These are phyloP conservation scores for Jackrogersella minutella DNA, from an alignment of 495 filamentous ascomycete genomes.

Conservation along the genomic window DNA sequence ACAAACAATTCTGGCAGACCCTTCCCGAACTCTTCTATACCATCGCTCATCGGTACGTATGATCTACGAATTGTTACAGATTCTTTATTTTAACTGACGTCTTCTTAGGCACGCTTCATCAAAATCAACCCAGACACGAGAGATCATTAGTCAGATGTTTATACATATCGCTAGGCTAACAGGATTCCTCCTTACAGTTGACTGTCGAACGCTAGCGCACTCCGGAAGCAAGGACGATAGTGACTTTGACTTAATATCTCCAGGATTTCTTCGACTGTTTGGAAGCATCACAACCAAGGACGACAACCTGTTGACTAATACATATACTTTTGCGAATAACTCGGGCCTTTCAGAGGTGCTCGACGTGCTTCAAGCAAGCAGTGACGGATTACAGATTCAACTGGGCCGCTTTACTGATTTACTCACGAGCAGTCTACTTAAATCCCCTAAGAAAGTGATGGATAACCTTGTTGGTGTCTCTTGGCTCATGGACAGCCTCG, in stretches of 20 bases:
- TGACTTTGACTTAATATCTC: conserved; percentile 37
- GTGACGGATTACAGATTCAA: conserved; percentile 21
- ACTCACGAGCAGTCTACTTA: conserved; percentile 45
- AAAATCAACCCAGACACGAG: conserved; percentile 35
- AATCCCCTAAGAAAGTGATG: conserved; percentile 51
- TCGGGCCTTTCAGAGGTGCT: conserved; percentile 22
- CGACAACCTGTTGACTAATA: conserved; percentile 23
- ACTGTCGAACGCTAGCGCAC: conserved; percentile 28
- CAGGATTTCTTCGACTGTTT: conserved; percentile 37
- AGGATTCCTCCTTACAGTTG: conserved; percentile 37
- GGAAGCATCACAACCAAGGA: conserved; percentile 24
- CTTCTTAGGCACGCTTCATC: conserved; percentile 24
- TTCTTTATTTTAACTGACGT: conserved; percentile 3
- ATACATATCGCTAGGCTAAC: conserved; percentile 38
- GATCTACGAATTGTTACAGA: not conserved
- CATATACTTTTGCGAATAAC: conserved; percentile 11
- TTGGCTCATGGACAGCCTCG: conserved; percentile 43
- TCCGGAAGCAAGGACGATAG: conserved; percentile 15
- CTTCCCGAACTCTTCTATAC: conserved; percentile 41
- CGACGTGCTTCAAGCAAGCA: conserved; percentile 35
- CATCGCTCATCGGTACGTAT: conserved; percentile 36
- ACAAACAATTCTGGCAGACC: conserved; percentile 46
- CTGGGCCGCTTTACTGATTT: conserved; percentile 44
- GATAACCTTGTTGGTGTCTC: conserved; percentile 53
- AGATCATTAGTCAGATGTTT: conserved; percentile 36